A percentile compares a stretch with the other conserved stretches of the same genome.
phyloP scores from a whole-genome alignment of 306 rosid genomes.

The Rubus idaeus region DNA sequence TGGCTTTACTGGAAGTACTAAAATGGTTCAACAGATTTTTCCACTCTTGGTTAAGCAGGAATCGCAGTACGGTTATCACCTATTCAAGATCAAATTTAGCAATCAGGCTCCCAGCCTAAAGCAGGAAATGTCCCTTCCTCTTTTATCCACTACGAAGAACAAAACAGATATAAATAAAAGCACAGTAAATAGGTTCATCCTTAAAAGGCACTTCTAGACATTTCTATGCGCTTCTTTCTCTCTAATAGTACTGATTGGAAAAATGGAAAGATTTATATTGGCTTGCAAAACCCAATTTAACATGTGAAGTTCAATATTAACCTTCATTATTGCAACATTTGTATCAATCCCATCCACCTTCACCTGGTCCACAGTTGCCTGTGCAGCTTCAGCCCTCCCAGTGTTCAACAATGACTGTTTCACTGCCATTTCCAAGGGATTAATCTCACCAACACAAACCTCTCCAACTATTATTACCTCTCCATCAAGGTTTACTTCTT shows the following conservation, averaged over 20 bases:
- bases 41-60: slow-evolving; percentile 5
- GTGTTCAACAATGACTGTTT: slow-evolving; percentile 62
- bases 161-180: slow-evolving; percentile 3
- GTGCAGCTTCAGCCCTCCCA: slow-evolving; percentile 88
- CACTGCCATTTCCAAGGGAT: slow-evolving; percentile 73
- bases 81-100: slow-evolving; percentile 12
- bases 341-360: slow-evolving; percentile 97
- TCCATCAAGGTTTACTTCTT: slow-evolving; percentile 38
- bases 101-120: slow-evolving; percentile 4
- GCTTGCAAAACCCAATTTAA: slow-evolving; percentile 6
- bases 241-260: not conserved
- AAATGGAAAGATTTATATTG: slow-evolving; percentile 23
- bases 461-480: slow-evolving; percentile 48
- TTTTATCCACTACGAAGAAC: slow-evolving; percentile 1
- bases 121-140: slow-evolving; percentile 1
- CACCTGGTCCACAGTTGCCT: slow-evolving; percentile 83
- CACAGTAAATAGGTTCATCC: not conserved
- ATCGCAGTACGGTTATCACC: not conserved
- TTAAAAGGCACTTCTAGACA: not conserved
- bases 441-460: slow-evolving; percentile 71
- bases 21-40: not conserved
- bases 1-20: not conserved
- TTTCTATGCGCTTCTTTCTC: not conserved
- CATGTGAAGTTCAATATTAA: slow-evolving; percentile 32
- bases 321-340: slow-evolving; percentile 96